Percentiles rank a stretch among this genome's conserved stretches.
Conservation (phyloP, 2,329 filamentous ascomycete species). For the Teratosphaeria epicoccoides region DNA sequence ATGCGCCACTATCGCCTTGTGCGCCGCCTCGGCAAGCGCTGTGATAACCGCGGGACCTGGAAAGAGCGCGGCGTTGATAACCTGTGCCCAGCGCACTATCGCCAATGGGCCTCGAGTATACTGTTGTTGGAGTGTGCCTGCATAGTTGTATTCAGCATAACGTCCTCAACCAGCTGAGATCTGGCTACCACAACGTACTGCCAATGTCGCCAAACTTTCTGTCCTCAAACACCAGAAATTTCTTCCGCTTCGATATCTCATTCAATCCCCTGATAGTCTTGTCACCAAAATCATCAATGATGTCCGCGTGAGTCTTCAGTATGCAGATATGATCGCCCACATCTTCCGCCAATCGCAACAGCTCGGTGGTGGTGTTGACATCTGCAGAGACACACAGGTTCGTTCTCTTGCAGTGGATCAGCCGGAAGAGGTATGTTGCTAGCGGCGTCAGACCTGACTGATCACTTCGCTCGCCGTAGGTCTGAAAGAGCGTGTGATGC, state of each 20-base stretch:
- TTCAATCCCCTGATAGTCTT: constrained; percentile 41
- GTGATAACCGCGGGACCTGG: constrained; percentile 43
- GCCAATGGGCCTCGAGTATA: constrained; percentile 41
- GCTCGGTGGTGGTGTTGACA: constrained; percentile 45
- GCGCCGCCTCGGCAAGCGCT: constrained; percentile 39
- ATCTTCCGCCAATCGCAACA: constrained; percentile 46
- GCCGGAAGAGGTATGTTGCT: constrained; percentile 37
- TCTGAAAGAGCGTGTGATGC: constrained; percentile 32
- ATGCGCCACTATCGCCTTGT: constrained; percentile 36
- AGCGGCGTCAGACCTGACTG: constrained; percentile 34
- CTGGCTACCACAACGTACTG: constrained; percentile 28
- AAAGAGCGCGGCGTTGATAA: constrained; percentile 44
- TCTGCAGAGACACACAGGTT: constrained; percentile 48
- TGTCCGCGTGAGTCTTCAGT: constrained; percentile 52
- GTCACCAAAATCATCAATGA: constrained; percentile 50
- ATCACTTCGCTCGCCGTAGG: constrained; percentile 37
- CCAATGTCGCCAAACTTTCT: constrained; percentile 48
- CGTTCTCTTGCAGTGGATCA: constrained; percentile 40
- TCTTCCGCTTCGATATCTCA: constrained; percentile 39
- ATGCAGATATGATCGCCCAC: constrained; percentile 51
- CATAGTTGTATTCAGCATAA: constrained; percentile 1
- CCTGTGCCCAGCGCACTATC: constrained; percentile 43
- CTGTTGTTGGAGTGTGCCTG: constrained; percentile 45
- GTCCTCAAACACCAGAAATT: constrained; percentile 45
- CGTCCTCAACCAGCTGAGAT: not conserved